Evolutionary conservation across 2,329 filamentous ascomycete species (phyloP).

Genomic region (Pyrenochaeta sp.): DNA sequence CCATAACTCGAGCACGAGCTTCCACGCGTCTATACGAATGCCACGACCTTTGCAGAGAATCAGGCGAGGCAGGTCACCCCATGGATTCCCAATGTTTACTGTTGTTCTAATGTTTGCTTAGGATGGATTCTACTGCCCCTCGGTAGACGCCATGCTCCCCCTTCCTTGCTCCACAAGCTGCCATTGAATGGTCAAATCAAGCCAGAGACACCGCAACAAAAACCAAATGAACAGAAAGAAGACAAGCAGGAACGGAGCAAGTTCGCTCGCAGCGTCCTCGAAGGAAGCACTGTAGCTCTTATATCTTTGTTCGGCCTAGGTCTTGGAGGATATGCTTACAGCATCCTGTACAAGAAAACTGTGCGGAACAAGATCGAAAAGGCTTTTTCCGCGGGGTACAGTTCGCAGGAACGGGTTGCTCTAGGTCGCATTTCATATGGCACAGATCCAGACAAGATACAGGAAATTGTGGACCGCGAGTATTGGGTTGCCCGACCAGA

Average conservation of each 20-base stretch:
- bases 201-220: not conserved
- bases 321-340: constrained; percentile 45
- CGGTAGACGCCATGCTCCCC: constrained; percentile 24
- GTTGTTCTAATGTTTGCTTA: constrained; percentile 16
- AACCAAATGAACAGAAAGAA: not conserved
- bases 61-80: constrained; percentile 23
- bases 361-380: constrained; percentile 44
- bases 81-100: too few relatives aligned
- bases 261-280: constrained; percentile 41
- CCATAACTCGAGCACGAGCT: constrained; percentile 2
- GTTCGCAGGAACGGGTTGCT: constrained; percentile 43
- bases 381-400: constrained; percentile 43
- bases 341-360: constrained; percentile 40
- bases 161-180: constrained; percentile 21
- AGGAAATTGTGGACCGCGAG: constrained; percentile 54
- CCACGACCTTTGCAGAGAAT: constrained; percentile 29
- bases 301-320: constrained; percentile 44
- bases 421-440: constrained; percentile 40
- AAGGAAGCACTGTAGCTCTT: constrained; percentile 44
- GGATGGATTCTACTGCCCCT: constrained; percentile 41
- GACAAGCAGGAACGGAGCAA: constrained; percentile 34
- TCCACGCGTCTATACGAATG: constrained; percentile 24
- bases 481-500: constrained; percentile 86
- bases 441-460: constrained; percentile 30
- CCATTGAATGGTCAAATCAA: constrained; percentile 3